Evolutionary conservation across 2,329 filamentous ascomycete genomes (phyloP).

Genomic region (Pyrenophora graminea): DNA sequence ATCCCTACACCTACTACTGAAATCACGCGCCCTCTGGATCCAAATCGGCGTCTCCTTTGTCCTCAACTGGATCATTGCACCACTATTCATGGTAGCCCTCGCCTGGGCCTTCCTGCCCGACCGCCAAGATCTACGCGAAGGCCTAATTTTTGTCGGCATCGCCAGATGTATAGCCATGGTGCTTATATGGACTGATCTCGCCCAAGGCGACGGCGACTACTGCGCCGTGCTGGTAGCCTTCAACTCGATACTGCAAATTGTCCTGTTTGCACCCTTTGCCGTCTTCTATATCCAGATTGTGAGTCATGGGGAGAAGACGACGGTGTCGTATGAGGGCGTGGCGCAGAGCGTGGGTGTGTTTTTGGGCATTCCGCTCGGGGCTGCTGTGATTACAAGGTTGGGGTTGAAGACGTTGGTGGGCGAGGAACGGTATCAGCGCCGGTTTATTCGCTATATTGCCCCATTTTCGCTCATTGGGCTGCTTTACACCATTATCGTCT

Average conservation of each 20-base stretch:
- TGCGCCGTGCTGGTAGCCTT: conserved; percentile 66
- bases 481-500: conserved; percentile 81
- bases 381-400: conserved; percentile 77
- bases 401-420: conserved; percentile 60
- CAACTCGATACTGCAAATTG: conserved; percentile 55
- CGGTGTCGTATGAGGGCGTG: conserved; percentile 66
- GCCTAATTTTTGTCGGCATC: conserved; percentile 80
- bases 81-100: conserved; percentile 76
- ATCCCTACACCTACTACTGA: conserved; percentile 69
- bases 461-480: conserved; percentile 82
- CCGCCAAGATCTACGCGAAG: conserved; percentile 58
- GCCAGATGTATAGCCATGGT: conserved; percentile 91
- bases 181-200: conserved; percentile 77
- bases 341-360: conserved; percentile 84
- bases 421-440: conserved; percentile 65
- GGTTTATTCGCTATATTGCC: conserved; percentile 70
- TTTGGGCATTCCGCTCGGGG: conserved; percentile 77
- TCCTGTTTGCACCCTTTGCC: conserved; percentile 54
- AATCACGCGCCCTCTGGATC: conserved; percentile 68
- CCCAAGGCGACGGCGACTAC: conserved; percentile 78
- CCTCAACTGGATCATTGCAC: conserved; percentile 82
- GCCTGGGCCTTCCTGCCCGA: conserved; percentile 62
- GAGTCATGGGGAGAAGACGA: conserved; percentile 52
- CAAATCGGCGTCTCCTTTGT: conserved; percentile 78
- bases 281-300: conserved; percentile 68